A percentile compares a stretch with the other conserved stretches of the same genome.
Evolutionary conservation across 345 rosid genomes (phyloP).

Genomic region (Lepidium sativum): DNA sequence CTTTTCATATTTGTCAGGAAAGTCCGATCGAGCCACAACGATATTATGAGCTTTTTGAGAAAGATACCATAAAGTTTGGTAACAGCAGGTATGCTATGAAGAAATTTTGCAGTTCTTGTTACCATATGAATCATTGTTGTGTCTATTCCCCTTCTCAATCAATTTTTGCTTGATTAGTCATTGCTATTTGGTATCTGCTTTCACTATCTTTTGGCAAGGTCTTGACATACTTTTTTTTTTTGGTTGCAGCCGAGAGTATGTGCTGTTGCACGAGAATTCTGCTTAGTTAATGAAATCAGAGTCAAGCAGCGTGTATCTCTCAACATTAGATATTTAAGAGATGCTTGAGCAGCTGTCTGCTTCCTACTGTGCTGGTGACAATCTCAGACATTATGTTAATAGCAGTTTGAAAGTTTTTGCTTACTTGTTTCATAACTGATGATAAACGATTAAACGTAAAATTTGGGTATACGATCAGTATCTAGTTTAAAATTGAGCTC

Average conservation of each 20-base stretch:
- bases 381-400: slow-evolving; percentile 10
- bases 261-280: slow-evolving; percentile 72
- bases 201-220: not conserved
- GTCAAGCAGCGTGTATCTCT: not conserved
- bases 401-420: slow-evolving; percentile 12
- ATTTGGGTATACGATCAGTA: slow-evolving; percentile 3
- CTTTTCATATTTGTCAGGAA: slow-evolving; percentile 44
- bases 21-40: slow-evolving; percentile 79
- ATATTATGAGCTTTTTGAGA: slow-evolving; percentile 88
- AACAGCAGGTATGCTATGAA: slow-evolving; percentile 85
- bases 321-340: not conserved
- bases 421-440: not conserved
- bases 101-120: not conserved
- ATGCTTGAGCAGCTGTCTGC: not conserved
- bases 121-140: not conserved
- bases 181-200: not conserved
- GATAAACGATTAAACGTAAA: not conserved
- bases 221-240: not conserved
- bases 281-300: slow-evolving; percentile 18
- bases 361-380: not conserved
- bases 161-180: not conserved
- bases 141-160: not conserved
- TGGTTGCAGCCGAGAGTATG: slow-evolving; percentile 77
- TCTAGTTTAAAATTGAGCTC: not conserved
- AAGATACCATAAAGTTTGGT: slow-evolving; percentile 91